Evolutionary conservation across 1,284 basidiomycete genomes (phyloP).

Genomic region (Dichomitus squalens): DNA sequence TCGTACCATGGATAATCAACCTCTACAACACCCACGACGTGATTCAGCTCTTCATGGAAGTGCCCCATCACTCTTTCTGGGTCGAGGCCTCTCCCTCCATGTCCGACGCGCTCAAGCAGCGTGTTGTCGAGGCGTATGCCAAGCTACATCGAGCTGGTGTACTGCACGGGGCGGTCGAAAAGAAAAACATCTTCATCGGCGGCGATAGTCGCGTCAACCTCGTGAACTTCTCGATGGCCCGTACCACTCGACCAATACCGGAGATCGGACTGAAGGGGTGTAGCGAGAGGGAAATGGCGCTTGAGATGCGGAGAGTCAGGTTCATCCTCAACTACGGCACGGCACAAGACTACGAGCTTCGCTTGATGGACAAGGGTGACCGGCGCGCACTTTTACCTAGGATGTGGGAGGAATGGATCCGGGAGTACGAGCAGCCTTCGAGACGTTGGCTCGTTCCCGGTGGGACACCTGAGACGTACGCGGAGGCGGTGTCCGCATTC

Average conservation of each 20-base stretch:
- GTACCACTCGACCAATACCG: slow-evolving; percentile 39
- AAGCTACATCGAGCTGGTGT: slow-evolving; percentile 25
- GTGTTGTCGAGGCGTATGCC: slow-evolving; percentile 20
- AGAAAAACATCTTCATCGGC: slow-evolving; percentile 51
- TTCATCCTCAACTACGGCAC: slow-evolving; percentile 47
- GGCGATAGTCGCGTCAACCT: slow-evolving; percentile 57
- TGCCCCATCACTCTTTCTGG: slow-evolving; percentile 30
- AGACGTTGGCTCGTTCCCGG: slow-evolving; percentile 42
- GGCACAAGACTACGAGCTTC: not conserved
- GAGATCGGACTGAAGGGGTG: slow-evolving; percentile 41
- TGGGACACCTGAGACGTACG: slow-evolving; percentile 32
- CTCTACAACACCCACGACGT: slow-evolving; percentile 42
- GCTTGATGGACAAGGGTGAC: not conserved
- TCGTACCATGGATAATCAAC: slow-evolving; percentile 56
- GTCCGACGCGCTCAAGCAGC: slow-evolving; percentile 27
- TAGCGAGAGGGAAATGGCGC: slow-evolving; percentile 42
- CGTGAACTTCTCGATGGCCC: slow-evolving; percentile 56
- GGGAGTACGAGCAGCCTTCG: slow-evolving; percentile 32
- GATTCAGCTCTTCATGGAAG: slow-evolving; percentile 41
- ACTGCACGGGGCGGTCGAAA: slow-evolving; percentile 25
- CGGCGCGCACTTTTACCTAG: slow-evolving; percentile 27
- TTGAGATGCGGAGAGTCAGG: slow-evolving; percentile 59
- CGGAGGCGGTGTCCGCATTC: slow-evolving; percentile 11
- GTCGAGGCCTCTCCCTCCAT: slow-evolving; percentile 28
- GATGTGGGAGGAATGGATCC: slow-evolving; percentile 39